Percentiles rank a stretch among this genome's conserved stretches.
phyloP scores from a whole-genome alignment of 805 yeast genomes.

The Monosporozyma aquatica region DNA sequence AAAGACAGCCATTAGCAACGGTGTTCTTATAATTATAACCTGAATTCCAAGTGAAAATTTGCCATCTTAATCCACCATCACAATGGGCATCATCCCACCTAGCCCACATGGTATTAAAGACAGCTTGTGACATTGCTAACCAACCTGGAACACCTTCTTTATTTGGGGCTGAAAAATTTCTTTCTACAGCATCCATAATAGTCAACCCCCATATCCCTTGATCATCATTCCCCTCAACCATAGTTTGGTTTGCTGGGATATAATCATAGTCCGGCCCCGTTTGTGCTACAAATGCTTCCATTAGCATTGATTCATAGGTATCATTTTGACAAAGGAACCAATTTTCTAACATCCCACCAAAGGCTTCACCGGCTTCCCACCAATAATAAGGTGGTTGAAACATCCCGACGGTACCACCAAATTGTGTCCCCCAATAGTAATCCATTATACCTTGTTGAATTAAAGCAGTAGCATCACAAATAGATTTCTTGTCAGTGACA shows the following conservation, averaged over 20 bases:
- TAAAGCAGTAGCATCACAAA: conserved; percentile 47
- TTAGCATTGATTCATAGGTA: conserved; percentile 48
- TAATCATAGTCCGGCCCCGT: conserved; percentile 42
- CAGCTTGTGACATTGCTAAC: conserved; percentile 49
- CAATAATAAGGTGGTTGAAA: conserved; percentile 67
- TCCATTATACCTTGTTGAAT: conserved; percentile 55
- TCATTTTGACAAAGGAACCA: conserved; percentile 61
- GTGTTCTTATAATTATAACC: conserved; percentile 59
- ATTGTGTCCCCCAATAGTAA: conserved; percentile 51
- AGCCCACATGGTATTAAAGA: conserved; percentile 45
- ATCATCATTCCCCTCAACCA: conserved; percentile 67
- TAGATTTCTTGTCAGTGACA: conserved; percentile 34
- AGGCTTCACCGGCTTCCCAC: conserved; percentile 90
- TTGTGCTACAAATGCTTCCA: conserved; percentile 41
- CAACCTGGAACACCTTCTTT: conserved; percentile 37
- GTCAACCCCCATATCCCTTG: conserved; percentile 65
- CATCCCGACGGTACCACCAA: conserved; percentile 66
- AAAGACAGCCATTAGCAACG: conserved; percentile 55
- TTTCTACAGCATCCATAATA: conserved; percentile 53
- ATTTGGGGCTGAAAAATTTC: conserved; percentile 43
- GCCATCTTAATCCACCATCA: conserved; percentile 65
- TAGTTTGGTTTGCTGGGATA: conserved; percentile 53
- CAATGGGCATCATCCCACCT: conserved; percentile 52
- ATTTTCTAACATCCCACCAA: conserved; percentile 58
- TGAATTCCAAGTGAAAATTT: conserved; percentile 48